Percentiles rank a stretch among this genome's conserved stretches.
Conservation (phyloP, 1,139 yeast genomes). For the Yamadazyma dushanensis region DNA sequence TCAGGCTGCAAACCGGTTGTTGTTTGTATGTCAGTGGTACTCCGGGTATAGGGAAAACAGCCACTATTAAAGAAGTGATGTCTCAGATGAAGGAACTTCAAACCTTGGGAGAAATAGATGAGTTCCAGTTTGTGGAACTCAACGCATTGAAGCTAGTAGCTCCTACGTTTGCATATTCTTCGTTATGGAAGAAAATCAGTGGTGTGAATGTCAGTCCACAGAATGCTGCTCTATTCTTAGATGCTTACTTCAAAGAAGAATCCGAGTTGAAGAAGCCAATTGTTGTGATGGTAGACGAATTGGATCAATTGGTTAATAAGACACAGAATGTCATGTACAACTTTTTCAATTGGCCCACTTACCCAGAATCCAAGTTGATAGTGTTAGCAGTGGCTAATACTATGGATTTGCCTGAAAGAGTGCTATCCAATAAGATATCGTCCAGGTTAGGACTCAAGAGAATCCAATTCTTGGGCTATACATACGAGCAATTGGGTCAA, state of each 20-base stretch:
- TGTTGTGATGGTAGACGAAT: slow-evolving; percentile 84
- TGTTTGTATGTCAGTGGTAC: slow-evolving; percentile 93
- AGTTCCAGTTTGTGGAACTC: slow-evolving; percentile 77
- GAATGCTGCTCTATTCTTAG: slow-evolving; percentile 52
- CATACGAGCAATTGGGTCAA: slow-evolving; percentile 71
- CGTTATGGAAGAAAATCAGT: slow-evolving; percentile 73
- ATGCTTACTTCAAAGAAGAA: slow-evolving; percentile 34
- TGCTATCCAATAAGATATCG: slow-evolving; percentile 82
- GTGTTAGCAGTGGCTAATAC: slow-evolving; percentile 96
- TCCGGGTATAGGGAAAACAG: slow-evolving; percentile 98
- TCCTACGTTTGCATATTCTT: slow-evolving; percentile 86
- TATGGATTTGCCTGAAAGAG: slow-evolving; percentile 93
- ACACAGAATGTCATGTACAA: slow-evolving; percentile 91
- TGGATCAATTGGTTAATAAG: slow-evolving; percentile 86
- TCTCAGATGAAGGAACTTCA: slow-evolving; percentile 56
- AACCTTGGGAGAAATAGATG: slow-evolving; percentile 47
- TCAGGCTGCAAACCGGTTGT: slow-evolving; percentile 72
- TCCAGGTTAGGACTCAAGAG: slow-evolving; percentile 88
- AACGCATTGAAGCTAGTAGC: slow-evolving; percentile 84
- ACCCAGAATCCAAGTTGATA: slow-evolving; percentile 72
- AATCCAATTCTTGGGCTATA: slow-evolving; percentile 86
- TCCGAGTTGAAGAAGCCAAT: slow-evolving; percentile 46
- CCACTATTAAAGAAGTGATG: slow-evolving; percentile 86
- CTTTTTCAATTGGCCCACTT: slow-evolving; percentile 96
- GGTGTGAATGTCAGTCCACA: slow-evolving; percentile 63